Evolutionary conservation across 768 basidiomycete species (phyloP).

Genomic region (Trametes gibbosa): DNA sequence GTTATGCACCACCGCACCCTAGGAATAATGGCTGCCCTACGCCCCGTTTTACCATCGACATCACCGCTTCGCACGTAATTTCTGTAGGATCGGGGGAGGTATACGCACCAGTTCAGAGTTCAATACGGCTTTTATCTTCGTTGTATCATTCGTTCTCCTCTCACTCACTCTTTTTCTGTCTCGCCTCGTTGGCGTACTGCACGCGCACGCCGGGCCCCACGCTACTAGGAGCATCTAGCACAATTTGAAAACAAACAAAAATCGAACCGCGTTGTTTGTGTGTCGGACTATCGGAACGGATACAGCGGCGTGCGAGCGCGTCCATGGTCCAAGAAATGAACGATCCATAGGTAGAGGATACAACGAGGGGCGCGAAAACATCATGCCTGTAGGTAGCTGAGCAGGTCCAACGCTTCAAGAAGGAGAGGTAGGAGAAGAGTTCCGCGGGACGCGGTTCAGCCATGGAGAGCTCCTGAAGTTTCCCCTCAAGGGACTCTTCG

Average conservation of each 20-base stretch:
- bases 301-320: neutral
- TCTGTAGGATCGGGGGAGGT: slow-evolving; percentile 10
- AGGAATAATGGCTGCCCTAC: slow-evolving; percentile 11
- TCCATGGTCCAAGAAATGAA: neutral
- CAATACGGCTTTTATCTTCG: neutral
- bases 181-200: neutral
- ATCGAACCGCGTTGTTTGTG: slow-evolving; percentile 12
- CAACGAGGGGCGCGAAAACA: too few species aligned
- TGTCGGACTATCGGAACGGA: neutral
- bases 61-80: slow-evolving; percentile 8
- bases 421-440: neutral
- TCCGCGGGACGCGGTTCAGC: slow-evolving; percentile 12
- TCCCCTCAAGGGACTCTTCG: slow-evolving; percentile 14
- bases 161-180: neutral
- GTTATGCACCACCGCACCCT: slow-evolving; percentile 14
- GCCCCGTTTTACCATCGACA: neutral
- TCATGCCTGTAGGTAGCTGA: neutral
- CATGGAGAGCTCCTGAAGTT: slow-evolving; percentile 3
- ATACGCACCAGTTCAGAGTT: neutral
- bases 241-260: slow-evolving; percentile 2
- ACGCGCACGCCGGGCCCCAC: too few species aligned
- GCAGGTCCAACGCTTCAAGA: neutral
- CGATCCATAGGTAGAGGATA: neutral
- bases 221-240: neutral
- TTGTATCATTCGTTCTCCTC: slow-evolving; percentile 14